A percentile compares a stretch with the other conserved stretches of the same genome.
Conservation (phyloP, 169 alveolate species). For the Eimeria sp. region DNA sequence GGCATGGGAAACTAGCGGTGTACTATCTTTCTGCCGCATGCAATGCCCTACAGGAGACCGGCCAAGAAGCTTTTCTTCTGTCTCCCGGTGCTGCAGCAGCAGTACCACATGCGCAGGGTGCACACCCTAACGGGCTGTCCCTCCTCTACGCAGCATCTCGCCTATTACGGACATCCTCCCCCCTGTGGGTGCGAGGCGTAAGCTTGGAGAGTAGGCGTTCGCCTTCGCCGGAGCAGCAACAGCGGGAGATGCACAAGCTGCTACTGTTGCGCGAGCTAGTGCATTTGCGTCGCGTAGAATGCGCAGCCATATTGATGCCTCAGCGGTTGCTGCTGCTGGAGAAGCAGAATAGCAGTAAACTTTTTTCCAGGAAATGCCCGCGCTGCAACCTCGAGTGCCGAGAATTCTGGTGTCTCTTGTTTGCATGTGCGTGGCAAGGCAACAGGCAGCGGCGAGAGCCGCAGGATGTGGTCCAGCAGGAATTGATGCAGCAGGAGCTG, state of each 20-base stretch:
- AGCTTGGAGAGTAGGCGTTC: neutral
- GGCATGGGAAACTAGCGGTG: neutral
- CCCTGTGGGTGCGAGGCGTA: neutral
- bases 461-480: slow-evolving; percentile 25
- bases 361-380: neutral
- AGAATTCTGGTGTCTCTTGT: slow-evolving; percentile 18
- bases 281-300: neutral
- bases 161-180: neutral
- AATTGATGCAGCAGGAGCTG: neutral
- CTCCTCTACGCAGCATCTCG: slow-evolving; percentile 48
- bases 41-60: slow-evolving; percentile 10
- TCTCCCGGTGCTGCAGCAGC: slow-evolving; percentile 64
- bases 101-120: neutral
- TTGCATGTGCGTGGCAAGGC: neutral
- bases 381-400: neutral
- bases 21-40: slow-evolving; percentile 62
- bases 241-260: neutral
- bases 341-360: neutral
- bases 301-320: slow-evolving; percentile 47
- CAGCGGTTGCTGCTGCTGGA: slow-evolving; percentile 30
- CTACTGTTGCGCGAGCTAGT: slow-evolving; percentile 31
- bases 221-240: slow-evolving; percentile 37
- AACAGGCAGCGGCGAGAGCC: neutral
- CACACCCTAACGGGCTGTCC: neutral
- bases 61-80: slow-evolving; percentile 9